Percentiles rank a stretch among this genome's conserved stretches.
phyloP scores from a whole-genome alignment of 2,329 filamentous ascomycete genomes.

The Teratosphaeriaceae sp. region DNA sequence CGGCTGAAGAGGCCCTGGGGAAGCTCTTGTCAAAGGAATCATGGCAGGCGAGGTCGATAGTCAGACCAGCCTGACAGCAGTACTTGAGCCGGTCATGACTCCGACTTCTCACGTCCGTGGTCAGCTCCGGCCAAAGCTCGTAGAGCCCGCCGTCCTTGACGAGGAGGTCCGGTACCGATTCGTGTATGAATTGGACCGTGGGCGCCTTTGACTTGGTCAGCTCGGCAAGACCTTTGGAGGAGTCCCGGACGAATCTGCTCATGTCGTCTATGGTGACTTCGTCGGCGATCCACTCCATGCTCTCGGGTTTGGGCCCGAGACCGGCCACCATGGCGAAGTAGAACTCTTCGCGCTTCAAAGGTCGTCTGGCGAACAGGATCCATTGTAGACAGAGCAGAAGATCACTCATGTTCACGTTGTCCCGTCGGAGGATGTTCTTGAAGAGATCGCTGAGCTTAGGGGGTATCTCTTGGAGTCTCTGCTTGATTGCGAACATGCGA shows the following conservation, averaged over 20 bases:
- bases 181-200: conserved; percentile 49
- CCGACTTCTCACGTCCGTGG: background rate
- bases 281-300: conserved; percentile 18
- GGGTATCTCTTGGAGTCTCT: conserved; percentile 35
- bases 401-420: conserved; percentile 35
- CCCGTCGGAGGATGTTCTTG: conserved; percentile 43
- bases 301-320: conserved; percentile 13
- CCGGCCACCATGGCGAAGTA: conserved; percentile 38
- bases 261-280: conserved; percentile 18
- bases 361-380: conserved; percentile 45
- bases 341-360: conserved; percentile 39
- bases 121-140: conserved; percentile 23
- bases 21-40: background rate
- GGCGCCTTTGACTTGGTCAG: conserved; percentile 25
- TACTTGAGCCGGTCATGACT: conserved; percentile 16
- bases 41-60: background rate
- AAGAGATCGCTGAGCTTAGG: conserved; percentile 44
- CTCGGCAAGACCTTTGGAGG: conserved; percentile 48
- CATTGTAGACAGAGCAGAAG: conserved; percentile 46
- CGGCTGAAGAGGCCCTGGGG: conserved; percentile 1
- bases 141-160: conserved; percentile 30
- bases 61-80: conserved; percentile 9
- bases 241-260: conserved; percentile 31
- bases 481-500: conserved; percentile 23
- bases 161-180: conserved; percentile 46